These are phyloP conservation scores for Mycena haematopus DNA, from an alignment of 768 basidiomycete species.

Conservation along the genomic window DNA sequence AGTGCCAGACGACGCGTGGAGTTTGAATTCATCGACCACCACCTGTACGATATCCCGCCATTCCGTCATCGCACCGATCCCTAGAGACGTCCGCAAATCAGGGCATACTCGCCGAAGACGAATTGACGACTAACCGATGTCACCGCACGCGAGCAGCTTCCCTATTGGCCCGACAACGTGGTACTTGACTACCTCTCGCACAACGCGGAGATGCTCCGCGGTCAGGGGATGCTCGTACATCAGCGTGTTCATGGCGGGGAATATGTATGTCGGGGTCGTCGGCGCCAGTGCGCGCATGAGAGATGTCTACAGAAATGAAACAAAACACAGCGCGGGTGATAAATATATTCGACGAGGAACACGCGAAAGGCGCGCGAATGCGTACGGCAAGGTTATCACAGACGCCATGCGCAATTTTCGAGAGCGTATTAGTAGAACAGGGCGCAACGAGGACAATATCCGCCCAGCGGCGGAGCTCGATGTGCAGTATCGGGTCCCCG, in stretches of 20 bases:
- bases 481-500: slow-evolving; percentile 94
- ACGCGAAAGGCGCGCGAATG: background rate
- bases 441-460: slow-evolving; percentile 95
- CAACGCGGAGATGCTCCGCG: slow-evolving; percentile 75
- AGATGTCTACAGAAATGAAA: slow-evolving; percentile 57
- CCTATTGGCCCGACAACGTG: slow-evolving; percentile 86
- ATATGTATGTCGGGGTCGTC: slow-evolving; percentile 85
- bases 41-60: slow-evolving; percentile 88
- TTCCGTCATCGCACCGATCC: slow-evolving; percentile 94
- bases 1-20: slow-evolving; percentile 20
- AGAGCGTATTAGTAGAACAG: slow-evolving; percentile 95
- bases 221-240: slow-evolving; percentile 98
- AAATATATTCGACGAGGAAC: background rate
- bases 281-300: slow-evolving; percentile 86
- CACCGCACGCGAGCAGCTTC: slow-evolving; percentile 90
- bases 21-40: slow-evolving; percentile 63
- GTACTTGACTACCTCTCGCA: slow-evolving; percentile 81
- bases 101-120: background rate
- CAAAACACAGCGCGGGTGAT: background rate
- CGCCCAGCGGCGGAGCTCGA: slow-evolving; percentile 93
- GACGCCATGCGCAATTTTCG: slow-evolving; percentile 87
- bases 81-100: slow-evolving; percentile 44
- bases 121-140: slow-evolving; percentile 68
- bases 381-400: slow-evolving; percentile 91
- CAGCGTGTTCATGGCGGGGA: slow-evolving; percentile 98